These are phyloP conservation scores for Trichosporon coremiiforme DNA, from an alignment of 1,284 basidiomycete genomes.

Conservation along the genomic window DNA sequence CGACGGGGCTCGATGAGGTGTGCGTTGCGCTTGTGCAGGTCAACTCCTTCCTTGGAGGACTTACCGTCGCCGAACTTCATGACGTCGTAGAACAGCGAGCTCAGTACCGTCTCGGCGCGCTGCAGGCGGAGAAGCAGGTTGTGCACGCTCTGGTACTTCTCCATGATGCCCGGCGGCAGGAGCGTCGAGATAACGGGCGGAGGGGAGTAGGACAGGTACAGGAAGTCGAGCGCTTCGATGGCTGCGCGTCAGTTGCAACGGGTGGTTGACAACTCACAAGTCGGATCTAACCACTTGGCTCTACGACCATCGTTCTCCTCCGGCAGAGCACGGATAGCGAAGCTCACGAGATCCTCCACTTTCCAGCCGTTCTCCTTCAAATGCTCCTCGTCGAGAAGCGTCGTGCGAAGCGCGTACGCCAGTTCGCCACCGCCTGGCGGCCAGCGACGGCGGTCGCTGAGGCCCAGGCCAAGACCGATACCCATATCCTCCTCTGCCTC, in stretches of 20 bases:
- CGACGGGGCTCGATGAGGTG: background rate
- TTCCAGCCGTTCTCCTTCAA: background rate
- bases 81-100: constrained; percentile 63
- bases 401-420: constrained; percentile 69
- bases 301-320: constrained; percentile 60
- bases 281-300: constrained; percentile 73
- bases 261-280: constrained; percentile 27
- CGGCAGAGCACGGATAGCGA: constrained; percentile 71
- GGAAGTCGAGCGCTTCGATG: constrained; percentile 77
- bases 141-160: constrained; percentile 82
- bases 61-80: constrained; percentile 30
- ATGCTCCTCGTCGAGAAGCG: constrained; percentile 42
- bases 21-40: background rate
- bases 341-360: constrained; percentile 75
- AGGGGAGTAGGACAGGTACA: constrained; percentile 82
- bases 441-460: constrained; percentile 73
- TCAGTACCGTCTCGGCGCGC: constrained; percentile 72
- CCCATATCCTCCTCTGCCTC: constrained; percentile 43
- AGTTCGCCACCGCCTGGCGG: constrained; percentile 81
- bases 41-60: constrained; percentile 14
- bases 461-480: constrained; percentile 69
- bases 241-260: constrained; percentile 52
- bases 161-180: constrained; percentile 68
- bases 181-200: constrained; percentile 70
- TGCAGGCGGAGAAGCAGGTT: constrained; percentile 73